Conservation (phyloP, 2,329 filamentous ascomycete species). For the Clathrospora elynae region DNA sequence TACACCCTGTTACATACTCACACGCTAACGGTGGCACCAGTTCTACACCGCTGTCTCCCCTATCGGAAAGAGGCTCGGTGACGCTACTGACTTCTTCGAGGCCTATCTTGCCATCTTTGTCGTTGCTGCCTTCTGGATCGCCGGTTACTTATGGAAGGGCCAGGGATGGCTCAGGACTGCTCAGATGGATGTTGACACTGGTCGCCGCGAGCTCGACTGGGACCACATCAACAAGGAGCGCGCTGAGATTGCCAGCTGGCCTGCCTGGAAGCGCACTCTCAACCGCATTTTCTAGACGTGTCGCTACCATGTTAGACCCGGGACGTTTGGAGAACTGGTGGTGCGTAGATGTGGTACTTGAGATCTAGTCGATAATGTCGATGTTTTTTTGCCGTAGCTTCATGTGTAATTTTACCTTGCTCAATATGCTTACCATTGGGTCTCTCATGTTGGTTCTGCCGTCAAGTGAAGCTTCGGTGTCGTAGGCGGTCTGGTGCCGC, state of each 20-base stretch:
- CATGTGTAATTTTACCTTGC: no score
- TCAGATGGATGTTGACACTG: constrained; percentile 70
- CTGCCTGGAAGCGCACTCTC: constrained; percentile 53
- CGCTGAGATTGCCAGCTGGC: constrained; percentile 57
- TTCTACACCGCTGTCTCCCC: constrained; percentile 51
- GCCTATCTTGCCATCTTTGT: constrained; percentile 56
- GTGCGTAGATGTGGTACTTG: no score
- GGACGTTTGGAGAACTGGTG: no score
- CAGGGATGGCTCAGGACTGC: constrained; percentile 62
- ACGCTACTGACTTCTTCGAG: constrained; percentile 53
- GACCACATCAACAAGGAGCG: constrained; percentile 64
- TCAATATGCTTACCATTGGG: no score
- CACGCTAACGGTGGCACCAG: constrained; percentile 23
- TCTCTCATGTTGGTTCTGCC: no score
- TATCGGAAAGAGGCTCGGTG: constrained; percentile 31
- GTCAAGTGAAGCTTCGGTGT: no score
- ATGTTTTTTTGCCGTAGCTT: no score
- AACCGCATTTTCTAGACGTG: constrained; percentile 37
- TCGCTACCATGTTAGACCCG: no score
- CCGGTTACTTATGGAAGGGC: constrained; percentile 69
- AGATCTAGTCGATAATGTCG: no score
- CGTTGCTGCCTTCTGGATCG: constrained; percentile 49
- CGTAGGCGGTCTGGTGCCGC: no score
- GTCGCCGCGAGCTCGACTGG: constrained; percentile 69
- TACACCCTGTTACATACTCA: not conserved